These are phyloP conservation scores for Nemania diffusa DNA, from an alignment of 2,329 filamentous ascomycete genomes.

Conservation along the genomic window DNA sequence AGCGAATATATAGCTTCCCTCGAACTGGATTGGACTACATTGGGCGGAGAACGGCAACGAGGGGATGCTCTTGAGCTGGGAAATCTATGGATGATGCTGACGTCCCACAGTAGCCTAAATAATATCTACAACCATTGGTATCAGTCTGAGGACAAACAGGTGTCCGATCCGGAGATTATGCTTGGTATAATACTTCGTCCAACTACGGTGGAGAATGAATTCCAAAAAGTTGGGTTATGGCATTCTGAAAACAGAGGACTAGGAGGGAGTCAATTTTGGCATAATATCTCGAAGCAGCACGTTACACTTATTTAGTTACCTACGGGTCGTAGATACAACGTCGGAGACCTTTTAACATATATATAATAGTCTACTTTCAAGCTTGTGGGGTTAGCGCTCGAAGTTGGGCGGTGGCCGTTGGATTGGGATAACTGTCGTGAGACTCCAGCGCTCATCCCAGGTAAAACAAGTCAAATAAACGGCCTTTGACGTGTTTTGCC, in stretches of 20 bases:
- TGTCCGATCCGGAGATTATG: constrained; percentile 1
- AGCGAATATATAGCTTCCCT: not conserved
- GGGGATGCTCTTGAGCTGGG: not conserved
- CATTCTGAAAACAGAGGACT: not conserved
- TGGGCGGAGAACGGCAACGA: not conserved
- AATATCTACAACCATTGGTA: not conserved
- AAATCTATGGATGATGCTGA: not conserved
- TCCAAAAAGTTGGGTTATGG: not conserved
- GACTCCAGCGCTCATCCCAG: too few relatives aligned
- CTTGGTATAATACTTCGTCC: not conserved
- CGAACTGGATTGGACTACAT: not conserved
- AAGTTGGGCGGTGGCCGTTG: too few relatives aligned
- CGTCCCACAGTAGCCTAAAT: not conserved
- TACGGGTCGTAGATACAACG: too few relatives aligned
- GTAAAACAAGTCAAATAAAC: too few relatives aligned
- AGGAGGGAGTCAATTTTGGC: not conserved
- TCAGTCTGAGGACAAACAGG: not conserved
- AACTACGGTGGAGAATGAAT: not conserved
- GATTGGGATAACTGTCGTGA: too few relatives aligned
- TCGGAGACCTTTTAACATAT: too few relatives aligned
- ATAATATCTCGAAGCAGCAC: not conserved
- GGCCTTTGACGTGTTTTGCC: too few relatives aligned
- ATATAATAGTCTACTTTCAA: too few relatives aligned
- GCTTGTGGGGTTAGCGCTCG: too few relatives aligned
- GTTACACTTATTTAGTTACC: not conserved